Base-by-base conservation (phyloP, 371 early-diverging fungal genomes). In the Basidiobolus meristosporus region DNA sequence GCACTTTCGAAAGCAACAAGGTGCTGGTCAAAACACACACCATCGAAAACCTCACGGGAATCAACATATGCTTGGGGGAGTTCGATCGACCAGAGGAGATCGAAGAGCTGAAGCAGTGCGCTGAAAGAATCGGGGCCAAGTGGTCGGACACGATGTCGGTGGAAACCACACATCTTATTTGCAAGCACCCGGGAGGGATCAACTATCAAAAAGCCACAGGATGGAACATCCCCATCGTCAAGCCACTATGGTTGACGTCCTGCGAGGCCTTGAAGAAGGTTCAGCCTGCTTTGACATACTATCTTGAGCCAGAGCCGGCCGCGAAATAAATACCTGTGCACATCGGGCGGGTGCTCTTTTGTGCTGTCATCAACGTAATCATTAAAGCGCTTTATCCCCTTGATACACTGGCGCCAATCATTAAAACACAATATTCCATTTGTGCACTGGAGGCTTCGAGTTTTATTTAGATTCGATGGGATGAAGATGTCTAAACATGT, bases 11-110 rank as follows among this genome's bases (percentile, higher is more conserved):
- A 38, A 82, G 82, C 20, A 86, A 92, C 47, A 59, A 62, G 21
- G 63, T 89, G 12, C 55, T 48, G n/a, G 73, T 73, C 34, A 70
- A 68, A 42, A 95, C 96, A 3, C 90, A 91, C 47, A 66, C 80
- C 21, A 62, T 92, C 60, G 90, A 90, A 37, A 89, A 96, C 54
- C 64, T 96, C 36, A 88, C 87, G n/a, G 91, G 92, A 20, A 83
- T 91, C 43, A 70, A 78, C 43, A 81, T 89, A 14, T 82, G 81
- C 46, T 91, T 93, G 63, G 92, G 91, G 15, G 65, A 58, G n/a
- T 81, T 89, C 55, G 69, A 76, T 37, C 67, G 72, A 46, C 63
- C 68, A 7, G 48, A 48, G 18, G 72, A 62, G 1, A 45, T 79
- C 23, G 75, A 76, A 28, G 70, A 73, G 36, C 62, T 91, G 39